These are phyloP conservation scores for Glonium stellatum DNA, from an alignment of 495 filamentous ascomycete species.

Conservation along the genomic window DNA sequence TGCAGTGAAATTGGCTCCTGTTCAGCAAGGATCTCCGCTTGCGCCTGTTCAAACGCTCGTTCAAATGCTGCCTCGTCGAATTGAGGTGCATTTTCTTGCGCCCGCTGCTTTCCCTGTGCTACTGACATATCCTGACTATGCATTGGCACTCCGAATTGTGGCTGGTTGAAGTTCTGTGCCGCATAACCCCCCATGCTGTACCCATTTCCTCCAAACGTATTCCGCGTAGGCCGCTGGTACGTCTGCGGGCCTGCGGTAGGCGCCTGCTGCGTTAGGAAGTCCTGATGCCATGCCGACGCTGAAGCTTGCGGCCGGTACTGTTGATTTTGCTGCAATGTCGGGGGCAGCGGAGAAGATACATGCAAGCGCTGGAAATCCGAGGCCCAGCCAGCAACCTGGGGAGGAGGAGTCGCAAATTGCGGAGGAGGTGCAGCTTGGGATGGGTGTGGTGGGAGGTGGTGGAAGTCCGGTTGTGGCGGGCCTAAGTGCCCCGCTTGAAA, in stretches of 20 bases:
- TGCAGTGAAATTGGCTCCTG: not conserved
- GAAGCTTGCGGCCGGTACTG: constrained; percentile 6
- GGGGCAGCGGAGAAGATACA: constrained; percentile 20
- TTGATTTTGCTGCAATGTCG: constrained; percentile 24
- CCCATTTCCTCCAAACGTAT: constrained; percentile 14
- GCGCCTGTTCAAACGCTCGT: constrained; percentile 49
- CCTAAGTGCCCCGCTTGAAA: constrained; percentile 54
- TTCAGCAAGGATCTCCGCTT: constrained; percentile 22
- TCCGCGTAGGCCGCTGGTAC: not conserved
- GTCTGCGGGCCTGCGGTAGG: constrained; percentile 5
- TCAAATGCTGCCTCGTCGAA: constrained; percentile 62
- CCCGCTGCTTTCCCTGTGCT: constrained; percentile 26
- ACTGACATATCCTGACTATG: constrained; percentile 4
- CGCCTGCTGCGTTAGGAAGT: constrained; percentile 27
- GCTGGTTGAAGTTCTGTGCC: constrained; percentile 1
- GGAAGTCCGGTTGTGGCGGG: constrained; percentile 25
- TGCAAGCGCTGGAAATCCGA: constrained; percentile 38
- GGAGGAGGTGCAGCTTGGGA: constrained; percentile 5
- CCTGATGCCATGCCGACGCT: constrained; percentile 31
- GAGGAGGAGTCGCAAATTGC: constrained; percentile 21
- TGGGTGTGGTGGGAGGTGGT: constrained; percentile 16
- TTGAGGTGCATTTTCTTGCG: constrained; percentile 14
- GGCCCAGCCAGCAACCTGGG: constrained; percentile 31
- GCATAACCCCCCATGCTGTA: constrained; percentile 18
- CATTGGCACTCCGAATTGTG: constrained; percentile 1